Base-by-base conservation (phyloP, 352 stramenopile species). In the Phytophthora ohioensis region DNA sequence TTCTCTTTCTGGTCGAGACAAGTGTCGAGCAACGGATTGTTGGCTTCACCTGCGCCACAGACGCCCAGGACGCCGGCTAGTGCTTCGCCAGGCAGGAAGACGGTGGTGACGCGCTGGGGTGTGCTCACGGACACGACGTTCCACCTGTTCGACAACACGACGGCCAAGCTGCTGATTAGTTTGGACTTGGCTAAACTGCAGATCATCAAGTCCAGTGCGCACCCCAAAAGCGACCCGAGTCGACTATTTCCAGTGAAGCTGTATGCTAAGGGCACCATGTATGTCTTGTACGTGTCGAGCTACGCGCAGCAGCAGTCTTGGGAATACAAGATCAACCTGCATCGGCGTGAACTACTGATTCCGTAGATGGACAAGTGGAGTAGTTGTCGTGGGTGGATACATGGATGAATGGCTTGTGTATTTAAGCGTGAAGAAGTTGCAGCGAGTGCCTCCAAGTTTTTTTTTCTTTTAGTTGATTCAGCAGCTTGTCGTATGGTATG, bases 51-150 rank as follows among this genome's bases (percentile, higher is more conserved):
- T 3, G 58, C 65, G 11, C 53, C 62, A n/a, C 47, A 75, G 32
- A 83, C 79, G 11, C 76, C 73, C 2, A 71, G 67, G 41, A 75
- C 76, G 12, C 81, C 82, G 3, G 71, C 79, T 31, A 91, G 76
- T 11, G 74, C 81, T 0, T 91, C 82, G 0, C 64, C 73, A 0
- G 69, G 76, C 12, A 76, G 81, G 17, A 90, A 91, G 56, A 84
- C 76, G 41, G 76, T 91, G 52, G 79, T 92, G 12, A 88, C 81
- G 13, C 82, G 81, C 34, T 95, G 88, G 88, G 88, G 85, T 17
- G 85, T 95, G 57, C 81, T 95, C 21, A 94, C 84, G 3, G 86
- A 93, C 75, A 95, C 88, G 38, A 78, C 81, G 39, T 86, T 95
- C 42, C 82, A 94, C 58, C 67, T 95, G 15, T 95, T 93, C 32